Conservation (phyloP, 495 filamentous ascomycete species). For the Endocarpon pusillum region DNA sequence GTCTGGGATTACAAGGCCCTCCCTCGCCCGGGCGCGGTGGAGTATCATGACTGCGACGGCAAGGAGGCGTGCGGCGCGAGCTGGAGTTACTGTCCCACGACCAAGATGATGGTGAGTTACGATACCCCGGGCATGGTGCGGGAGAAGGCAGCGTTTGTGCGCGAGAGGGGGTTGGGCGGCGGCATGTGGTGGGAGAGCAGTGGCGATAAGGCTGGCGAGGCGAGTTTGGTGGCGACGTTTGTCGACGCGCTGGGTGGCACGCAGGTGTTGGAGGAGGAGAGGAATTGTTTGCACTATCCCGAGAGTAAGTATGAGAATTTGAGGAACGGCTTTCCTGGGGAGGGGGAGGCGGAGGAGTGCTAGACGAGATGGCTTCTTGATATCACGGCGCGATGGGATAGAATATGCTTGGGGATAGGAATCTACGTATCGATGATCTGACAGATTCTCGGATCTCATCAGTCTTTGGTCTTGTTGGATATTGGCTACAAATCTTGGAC, state of each 20-base stretch:
- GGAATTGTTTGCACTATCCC: constrained; percentile 56
- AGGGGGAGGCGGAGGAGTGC: too few relatives aligned
- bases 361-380: too few relatives aligned
- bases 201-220: constrained; percentile 45
- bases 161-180: constrained; percentile 49
- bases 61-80: constrained; percentile 38
- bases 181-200: constrained; percentile 93
- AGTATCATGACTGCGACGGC: constrained; percentile 2
- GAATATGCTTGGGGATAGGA: too few relatives aligned
- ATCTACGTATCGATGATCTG: too few relatives aligned
- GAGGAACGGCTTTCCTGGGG: constrained; percentile 24
- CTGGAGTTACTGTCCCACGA: constrained; percentile 49
- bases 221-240: constrained; percentile 45
- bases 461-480: too few relatives aligned
- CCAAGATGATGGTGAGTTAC: constrained; percentile 55
- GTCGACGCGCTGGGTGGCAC: constrained; percentile 33
- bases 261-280: constrained; percentile 33
- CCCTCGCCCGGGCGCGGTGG: constrained; percentile 24
- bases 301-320: constrained; percentile 71
- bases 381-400: too few relatives aligned
- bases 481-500: too few relatives aligned
- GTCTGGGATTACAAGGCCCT: constrained; percentile 67
- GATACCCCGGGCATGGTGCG: constrained; percentile 45
- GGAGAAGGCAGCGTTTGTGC: constrained; percentile 52
- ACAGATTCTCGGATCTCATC: too few relatives aligned